Base-by-base conservation (phyloP, 768 basidiomycete genomes). In the Clathrus columnatus region DNA sequence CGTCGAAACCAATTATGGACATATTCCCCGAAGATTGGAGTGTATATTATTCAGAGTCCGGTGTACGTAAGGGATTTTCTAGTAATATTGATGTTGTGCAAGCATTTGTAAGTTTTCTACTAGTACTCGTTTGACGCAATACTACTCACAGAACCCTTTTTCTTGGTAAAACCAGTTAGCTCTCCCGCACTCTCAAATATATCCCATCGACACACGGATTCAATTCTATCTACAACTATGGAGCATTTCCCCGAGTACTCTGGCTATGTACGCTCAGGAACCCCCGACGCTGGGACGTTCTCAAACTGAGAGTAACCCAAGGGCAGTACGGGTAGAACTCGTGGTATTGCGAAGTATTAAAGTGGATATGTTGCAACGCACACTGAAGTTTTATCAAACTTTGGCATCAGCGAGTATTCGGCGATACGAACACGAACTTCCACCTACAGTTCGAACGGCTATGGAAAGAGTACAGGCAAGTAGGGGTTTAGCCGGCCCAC, bases 201-300 rank as follows among this genome's bases (percentile, higher is more conserved):
- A 76, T 66, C 75, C 77, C 6, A 44, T 83, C 24, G 62, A 69
- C 8, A 81, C 84, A 58, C 71, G 68, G 17, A 82, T 86, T 8
- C 82, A 82, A 6, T 81, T 85, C 65, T 81, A 84, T 60, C 62
- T 87, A 16, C 84, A 85, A 59, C 70, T 86, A 29, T 72, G 72
- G 26, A 48, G 57, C 16, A 2, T n/a, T 20, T 46, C 53, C 20
- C 30, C 17, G 14, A 26, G 29, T 14, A 45, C 48, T 6, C 44
- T 54, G 21, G 43, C 53, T 2, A 23, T 23, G 24, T 54, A 36
- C 21, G n/a, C 36, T 11, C 36, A 36, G 7, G 36, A 14, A n/a
- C 46, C 46, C 20, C 46, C 46, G 4, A n/a, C 36, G 11, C n/a
- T 36, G 36, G 36, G 36, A 36, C 36, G n/a, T 36, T 36, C 36